Evolutionary conservation across 768 basidiomycete species (phyloP), one percentile per base, ranked within the genome.

Genomic region (Hemileccinum impolitum): DNA sequence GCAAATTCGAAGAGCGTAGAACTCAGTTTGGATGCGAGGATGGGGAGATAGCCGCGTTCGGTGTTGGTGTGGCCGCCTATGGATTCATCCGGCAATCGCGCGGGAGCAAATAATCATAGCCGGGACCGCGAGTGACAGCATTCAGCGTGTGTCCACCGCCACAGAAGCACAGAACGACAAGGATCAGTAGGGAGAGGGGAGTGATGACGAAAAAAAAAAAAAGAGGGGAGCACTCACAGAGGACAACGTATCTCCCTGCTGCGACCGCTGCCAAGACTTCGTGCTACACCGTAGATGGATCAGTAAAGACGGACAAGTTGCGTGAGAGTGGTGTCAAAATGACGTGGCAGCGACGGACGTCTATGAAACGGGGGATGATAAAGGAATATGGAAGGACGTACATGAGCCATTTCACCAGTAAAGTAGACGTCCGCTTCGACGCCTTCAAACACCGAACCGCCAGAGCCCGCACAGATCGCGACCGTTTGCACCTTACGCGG

Each of bases 371-470:
- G 37, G 8, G 1, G 3, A 58, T 65, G 56, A 52, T 38, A 55
- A 60, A 55, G 47, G 52, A 53, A 54, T 48, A 25, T 10, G 31
- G 51, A 51, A 54, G 42, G 55, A 67, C 81, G 44, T 67, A 92
- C 90, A 69, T 95, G 94, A 17, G 78, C 66, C 88, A 94, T 90
- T 71, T 97, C 93, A 9, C 95, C 95, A 3, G 95, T 97, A 59
- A 94, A 76, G 66, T 89, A 92, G 21, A 94, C 79, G 66, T 96
- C 94, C 34, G 93, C 94, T 39, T 79, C 69, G 34, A 80, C 74
- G 42, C 81, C 84, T 17, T 75, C 67, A 41, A 97, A 77, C 65
- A 94, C 75, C 38, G 85, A 85, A 2, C 81, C 87, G 42, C 93
- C 94, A 25, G 87, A 85, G 31, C 95, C 95, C 31, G 94, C 94